Percentiles rank a stretch among this genome's conserved stretches.
Conservation (phyloP, 192 early-diverging fungal species). For the Kappamyces sp. region DNA sequence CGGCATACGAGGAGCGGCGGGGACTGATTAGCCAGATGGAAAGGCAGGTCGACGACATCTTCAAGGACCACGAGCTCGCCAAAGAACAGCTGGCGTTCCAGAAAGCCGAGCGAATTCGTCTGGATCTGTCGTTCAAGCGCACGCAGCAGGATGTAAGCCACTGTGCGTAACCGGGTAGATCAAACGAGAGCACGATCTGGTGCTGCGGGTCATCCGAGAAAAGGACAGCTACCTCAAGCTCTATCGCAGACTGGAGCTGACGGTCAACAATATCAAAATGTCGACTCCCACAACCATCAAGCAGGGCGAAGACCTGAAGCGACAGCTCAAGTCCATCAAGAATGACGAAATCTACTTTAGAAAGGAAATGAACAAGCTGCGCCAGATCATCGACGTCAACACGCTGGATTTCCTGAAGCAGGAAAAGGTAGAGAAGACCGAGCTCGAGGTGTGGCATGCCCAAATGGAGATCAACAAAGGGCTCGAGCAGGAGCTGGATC, state of each 20-base stretch:
- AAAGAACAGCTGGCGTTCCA: slow-evolving; percentile 53
- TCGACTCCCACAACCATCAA: slow-evolving; percentile 43
- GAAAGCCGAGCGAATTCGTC: slow-evolving; percentile 43
- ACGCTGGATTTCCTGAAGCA: slow-evolving; percentile 48
- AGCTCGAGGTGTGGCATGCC: slow-evolving; percentile 30
- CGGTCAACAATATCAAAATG: slow-evolving; percentile 53
- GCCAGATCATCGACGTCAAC: slow-evolving; percentile 43
- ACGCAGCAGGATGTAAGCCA: slow-evolving; percentile 38
- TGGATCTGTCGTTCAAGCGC: slow-evolving; percentile 43
- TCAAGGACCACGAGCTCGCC: slow-evolving; percentile 57
- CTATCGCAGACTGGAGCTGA: slow-evolving; percentile 44
- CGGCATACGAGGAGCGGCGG: slow-evolving; percentile 46
- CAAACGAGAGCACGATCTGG: slow-evolving; percentile 52
- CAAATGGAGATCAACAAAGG: slow-evolving; percentile 38
- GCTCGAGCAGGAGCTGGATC: slow-evolving; percentile 48
- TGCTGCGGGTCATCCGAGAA: slow-evolving; percentile 49
- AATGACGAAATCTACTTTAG: slow-evolving; percentile 35
- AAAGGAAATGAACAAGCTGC: slow-evolving; percentile 32
- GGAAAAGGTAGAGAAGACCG: slow-evolving; percentile 42
- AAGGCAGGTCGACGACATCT: slow-evolving; percentile 51
- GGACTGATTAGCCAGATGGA: slow-evolving; percentile 55
- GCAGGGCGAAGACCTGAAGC: slow-evolving; percentile 38
- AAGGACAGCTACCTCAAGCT: slow-evolving; percentile 51
- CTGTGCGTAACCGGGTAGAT: slow-evolving; percentile 25
- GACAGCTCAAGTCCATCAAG: slow-evolving; percentile 27